Evolutionary conservation across 495 filamentous ascomycete genomes (phyloP), one percentile per base, ranked within the genome.

Genomic region (Achaetomiella virescens): DNA sequence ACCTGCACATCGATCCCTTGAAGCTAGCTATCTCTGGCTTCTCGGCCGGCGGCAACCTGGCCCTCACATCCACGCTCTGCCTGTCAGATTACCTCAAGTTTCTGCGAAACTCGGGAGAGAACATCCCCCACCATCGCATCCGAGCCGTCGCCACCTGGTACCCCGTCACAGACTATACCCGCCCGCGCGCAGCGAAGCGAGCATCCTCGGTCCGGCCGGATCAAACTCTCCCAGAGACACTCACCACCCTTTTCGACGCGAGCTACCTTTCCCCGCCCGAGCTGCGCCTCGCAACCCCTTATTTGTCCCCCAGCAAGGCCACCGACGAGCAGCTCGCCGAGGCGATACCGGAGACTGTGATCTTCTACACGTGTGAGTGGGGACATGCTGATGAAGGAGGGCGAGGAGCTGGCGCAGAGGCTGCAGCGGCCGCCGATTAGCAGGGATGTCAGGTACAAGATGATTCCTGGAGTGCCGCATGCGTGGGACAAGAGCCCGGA

Each of bases 401-500:
- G 85, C 2, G 77, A 88, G 61, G 66, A 72, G 15, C 84, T 96
- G 48, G 78, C 84, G 8, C 74, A 79, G 25, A 75, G 89, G 4
- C 64, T 97, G 44, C 57, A 57, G 20, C 55, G 61, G 9, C 66
- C 78, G 47, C 77, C 75, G 0, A 72, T 89, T 18, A 78, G 78
- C 17, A 93, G 91, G 70, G 78, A 75, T 6, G 84, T 92, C 0
- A 71, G 73, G 25, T 84, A 85, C 58, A 82, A 80, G 61, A 82
- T 89, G 73, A 80, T 96, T 22, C 77, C 81, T n/a, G 85, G 78
- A 18, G 88, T 83, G 27, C 73, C 75, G 24, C 91, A 97, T 69
- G 91, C 77, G 0, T 97, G 89, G 87, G 91, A 97, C 62, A 95
- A 96, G 72, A 81, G 79, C 22, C 84, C 91, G 40, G 89, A 90